A percentile compares a stretch with the other conserved stretches of the same genome.
phyloP scores from a whole-genome alignment of 176 grass and related monocot species.

The Aegilops tauschii region DNA sequence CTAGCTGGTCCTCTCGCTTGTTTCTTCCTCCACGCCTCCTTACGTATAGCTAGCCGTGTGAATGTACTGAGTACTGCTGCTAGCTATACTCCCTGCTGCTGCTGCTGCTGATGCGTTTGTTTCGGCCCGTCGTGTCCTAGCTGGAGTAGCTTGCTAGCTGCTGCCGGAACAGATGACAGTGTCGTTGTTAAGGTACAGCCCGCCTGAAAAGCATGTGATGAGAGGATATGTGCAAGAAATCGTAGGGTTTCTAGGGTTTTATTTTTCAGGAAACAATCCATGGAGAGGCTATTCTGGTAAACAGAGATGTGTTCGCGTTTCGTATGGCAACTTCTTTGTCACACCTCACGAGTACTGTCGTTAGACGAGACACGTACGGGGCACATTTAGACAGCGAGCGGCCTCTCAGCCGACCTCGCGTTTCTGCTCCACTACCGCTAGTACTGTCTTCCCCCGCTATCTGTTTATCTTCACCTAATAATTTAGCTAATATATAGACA shows the following conservation, averaged over 20 bases:
- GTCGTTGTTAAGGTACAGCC: constrained; percentile 21
- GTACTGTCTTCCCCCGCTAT: not conserved
- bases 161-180: not conserved
- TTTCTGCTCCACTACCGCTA: not conserved
- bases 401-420: not conserved
- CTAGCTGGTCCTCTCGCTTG: constrained; percentile 15
- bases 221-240: not conserved
- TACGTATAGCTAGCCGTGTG: not conserved
- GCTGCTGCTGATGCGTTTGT: constrained; percentile 2
- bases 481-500: not conserved
- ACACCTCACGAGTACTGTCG: not conserved
- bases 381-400: not conserved
- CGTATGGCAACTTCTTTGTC: not conserved
- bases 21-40: constrained; percentile 19
- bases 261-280: not conserved
- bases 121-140: constrained; percentile 21
- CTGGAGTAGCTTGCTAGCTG: not conserved
- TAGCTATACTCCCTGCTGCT: not conserved
- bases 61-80: constrained; percentile 7
- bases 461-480: not conserved
- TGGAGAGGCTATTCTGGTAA: too few species aligned
- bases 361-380: constrained; percentile 3
- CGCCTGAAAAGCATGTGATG: constrained; percentile 4
- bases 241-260: not conserved
- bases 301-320: not conserved